Evolutionary conservation across 1,284 basidiomycete genomes (phyloP), one percentile per base, ranked within the genome.

Genomic region (Trichosporon coremiiforme): DNA sequence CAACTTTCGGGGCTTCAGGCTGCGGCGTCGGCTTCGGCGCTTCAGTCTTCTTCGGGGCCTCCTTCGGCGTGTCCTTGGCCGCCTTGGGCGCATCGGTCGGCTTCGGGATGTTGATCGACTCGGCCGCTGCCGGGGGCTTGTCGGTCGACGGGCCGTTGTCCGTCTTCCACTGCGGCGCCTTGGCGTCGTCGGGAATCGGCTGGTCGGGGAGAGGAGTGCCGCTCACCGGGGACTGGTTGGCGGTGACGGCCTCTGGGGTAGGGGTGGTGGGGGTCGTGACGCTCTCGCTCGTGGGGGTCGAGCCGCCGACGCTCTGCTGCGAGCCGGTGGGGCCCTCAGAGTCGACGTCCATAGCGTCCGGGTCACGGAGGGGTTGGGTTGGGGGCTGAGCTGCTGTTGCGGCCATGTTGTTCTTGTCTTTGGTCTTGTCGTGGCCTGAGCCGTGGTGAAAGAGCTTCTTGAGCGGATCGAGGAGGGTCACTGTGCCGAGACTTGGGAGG

Each of bases 391-490:
- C 17, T n/a, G 29, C 29, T 20, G 57, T 62, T 8, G 57, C 29
- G 12, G 29, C 57, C 29, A 62, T 31, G 20, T 31, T 33, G 57
- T 53, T 5, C 22, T 53, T 20, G 50, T 53, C 20, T 22, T 53
- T 35, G 33, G 6, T 53, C 20, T 53, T 20, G n/a, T 53, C 29
- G 57, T 62, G 57, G 57, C 29, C 29, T 15, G 13, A 13, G 55
- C 29, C 29, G 57, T 62, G 57, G 57, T 62, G 57, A 29, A 62
- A 62, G 29, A 62, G 57, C 57, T 62, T 62, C 57, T 62, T 62
- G 29, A 62, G 57, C 17, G 57, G 57, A 17, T 62, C 22, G 17
- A 62, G 57, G 57, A 62, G 15, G 57, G 57, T 33, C 57, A 62
- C 57, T 12, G 57, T 62, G 57, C 6, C 41, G 29, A 22, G 8